Conservation (phyloP, 2,329 filamentous ascomycete genomes). For the Fusarium cicatricum region DNA sequence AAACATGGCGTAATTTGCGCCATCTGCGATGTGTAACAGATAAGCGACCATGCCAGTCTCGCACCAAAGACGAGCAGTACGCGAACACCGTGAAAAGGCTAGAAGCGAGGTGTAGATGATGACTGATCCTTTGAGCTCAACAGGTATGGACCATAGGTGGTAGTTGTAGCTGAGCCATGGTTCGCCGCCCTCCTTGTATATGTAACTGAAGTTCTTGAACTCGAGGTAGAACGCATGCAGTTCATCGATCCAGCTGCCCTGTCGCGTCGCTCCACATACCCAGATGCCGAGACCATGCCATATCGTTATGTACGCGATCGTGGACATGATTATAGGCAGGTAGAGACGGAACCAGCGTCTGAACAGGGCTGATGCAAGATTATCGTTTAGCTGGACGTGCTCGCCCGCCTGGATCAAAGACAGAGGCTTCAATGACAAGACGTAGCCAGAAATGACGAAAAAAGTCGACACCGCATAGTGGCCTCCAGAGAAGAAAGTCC, state of each 20-base stretch:
- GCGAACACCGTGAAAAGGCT: constrained; percentile 64
- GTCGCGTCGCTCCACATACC: constrained; percentile 48
- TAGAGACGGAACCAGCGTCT: constrained; percentile 60
- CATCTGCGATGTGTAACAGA: constrained; percentile 74
- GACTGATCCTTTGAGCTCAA: constrained; percentile 71
- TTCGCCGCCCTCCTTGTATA: constrained; percentile 65
- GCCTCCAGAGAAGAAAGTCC: constrained; percentile 68
- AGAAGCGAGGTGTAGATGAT: constrained; percentile 66
- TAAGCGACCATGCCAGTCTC: constrained; percentile 65
- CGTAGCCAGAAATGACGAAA: constrained; percentile 67
- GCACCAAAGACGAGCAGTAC: constrained; percentile 63
- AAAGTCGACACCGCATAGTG: constrained; percentile 67
- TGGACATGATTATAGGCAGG: constrained; percentile 61
- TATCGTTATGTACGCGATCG: constrained; percentile 58
- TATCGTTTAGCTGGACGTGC: constrained; percentile 51
- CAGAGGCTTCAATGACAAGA: constrained; percentile 60
- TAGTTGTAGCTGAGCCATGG: constrained; percentile 62
- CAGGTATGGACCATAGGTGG: constrained; percentile 70
- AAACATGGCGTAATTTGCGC: constrained; percentile 69
- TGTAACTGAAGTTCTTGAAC: constrained; percentile 74
- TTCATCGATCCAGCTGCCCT: constrained; percentile 56
- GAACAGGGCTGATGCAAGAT: constrained; percentile 57
- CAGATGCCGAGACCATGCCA: constrained; percentile 63
- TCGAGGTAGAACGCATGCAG: constrained; percentile 61
- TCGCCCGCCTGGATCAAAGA: constrained; percentile 56